Conservation (phyloP, 805 yeast genomes). For the Komagataella pseudopastoris region DNA sequence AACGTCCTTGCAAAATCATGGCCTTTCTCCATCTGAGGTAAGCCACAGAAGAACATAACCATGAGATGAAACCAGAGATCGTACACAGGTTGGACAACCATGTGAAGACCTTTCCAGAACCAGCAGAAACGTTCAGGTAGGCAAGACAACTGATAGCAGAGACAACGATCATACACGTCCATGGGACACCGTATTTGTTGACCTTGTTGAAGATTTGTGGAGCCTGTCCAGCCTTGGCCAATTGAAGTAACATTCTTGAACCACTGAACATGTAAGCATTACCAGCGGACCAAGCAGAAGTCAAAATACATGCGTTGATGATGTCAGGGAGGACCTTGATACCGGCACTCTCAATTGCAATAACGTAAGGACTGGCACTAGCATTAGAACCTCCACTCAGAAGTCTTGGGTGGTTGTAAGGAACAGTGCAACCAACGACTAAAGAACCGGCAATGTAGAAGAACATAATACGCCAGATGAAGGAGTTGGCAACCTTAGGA, state of each 20-base stretch:
- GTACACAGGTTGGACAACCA: conserved; percentile 59
- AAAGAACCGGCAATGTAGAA: conserved; percentile 47
- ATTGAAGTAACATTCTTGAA: conserved; percentile 37
- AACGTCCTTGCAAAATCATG: conserved; percentile 32
- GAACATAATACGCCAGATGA: conserved; percentile 45
- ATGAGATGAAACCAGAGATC: conserved; percentile 53
- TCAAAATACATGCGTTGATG: conserved; percentile 57
- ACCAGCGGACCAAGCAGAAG: conserved; percentile 41
- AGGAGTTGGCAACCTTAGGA: conserved; percentile 47
- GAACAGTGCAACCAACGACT: conserved; percentile 47
- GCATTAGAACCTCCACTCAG: conserved; percentile 36
- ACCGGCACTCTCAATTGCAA: conserved; percentile 53
- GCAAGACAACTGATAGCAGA: conserved; percentile 30
- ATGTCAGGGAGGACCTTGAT: conserved; percentile 54
- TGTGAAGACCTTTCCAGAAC: conserved; percentile 39
- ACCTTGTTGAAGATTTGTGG: conserved; percentile 35
- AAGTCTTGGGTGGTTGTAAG: conserved; percentile 34
- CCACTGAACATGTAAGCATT: conserved; percentile 41
- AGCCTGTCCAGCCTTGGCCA: conserved; percentile 48
- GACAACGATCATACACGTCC: conserved; percentile 28
- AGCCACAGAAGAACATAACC: conserved; percentile 36
- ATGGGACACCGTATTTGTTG: conserved; percentile 44
- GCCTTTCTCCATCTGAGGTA: conserved; percentile 58
- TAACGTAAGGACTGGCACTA: conserved; percentile 59
- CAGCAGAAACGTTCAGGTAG: conserved; percentile 39